Evolutionary conservation across 257 asterid genomes (phyloP).

Genomic region (Eucommia ulmoides): DNA sequence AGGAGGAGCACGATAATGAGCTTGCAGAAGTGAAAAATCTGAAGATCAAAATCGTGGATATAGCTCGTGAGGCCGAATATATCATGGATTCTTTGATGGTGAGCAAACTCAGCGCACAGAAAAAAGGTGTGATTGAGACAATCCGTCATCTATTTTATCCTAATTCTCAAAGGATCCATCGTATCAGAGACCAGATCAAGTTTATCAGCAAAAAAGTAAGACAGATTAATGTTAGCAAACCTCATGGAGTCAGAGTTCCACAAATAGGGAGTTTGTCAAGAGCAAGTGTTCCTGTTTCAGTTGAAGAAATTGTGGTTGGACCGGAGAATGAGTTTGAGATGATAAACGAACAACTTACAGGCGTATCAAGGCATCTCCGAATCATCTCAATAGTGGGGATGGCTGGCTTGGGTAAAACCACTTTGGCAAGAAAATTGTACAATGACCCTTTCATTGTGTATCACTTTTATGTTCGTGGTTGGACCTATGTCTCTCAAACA

Average conservation of each 20-base stretch:
- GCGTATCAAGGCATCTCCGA: not conserved
- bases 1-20: not conserved
- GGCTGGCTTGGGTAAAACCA: conserved; percentile 8
- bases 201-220: too few species aligned
- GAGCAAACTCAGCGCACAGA: not conserved
- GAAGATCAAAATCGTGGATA: not conserved
- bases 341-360: not conserved
- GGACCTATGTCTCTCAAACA: conserved; percentile 7
- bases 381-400: conserved; percentile 2
- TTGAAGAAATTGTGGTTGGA: not conserved
- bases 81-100: too few species aligned
- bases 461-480: conserved; percentile 6
- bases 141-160: not conserved
- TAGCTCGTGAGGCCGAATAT: not conserved
- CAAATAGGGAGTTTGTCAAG: not conserved
- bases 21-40: not conserved
- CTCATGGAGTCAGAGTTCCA: not conserved
- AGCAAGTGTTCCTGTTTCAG: not conserved
- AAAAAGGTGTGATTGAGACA: not conserved
- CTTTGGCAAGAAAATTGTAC: conserved; percentile 7
- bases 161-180: not conserved
- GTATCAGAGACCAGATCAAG: not conserved
- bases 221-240: too few species aligned
- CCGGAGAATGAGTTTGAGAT: not conserved
- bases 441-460: not conserved